Evolutionary conservation across 2,329 filamentous ascomycete genomes (phyloP), one percentile per base, ranked within the genome.

Genomic region (Epichloe gansuensis): DNA sequence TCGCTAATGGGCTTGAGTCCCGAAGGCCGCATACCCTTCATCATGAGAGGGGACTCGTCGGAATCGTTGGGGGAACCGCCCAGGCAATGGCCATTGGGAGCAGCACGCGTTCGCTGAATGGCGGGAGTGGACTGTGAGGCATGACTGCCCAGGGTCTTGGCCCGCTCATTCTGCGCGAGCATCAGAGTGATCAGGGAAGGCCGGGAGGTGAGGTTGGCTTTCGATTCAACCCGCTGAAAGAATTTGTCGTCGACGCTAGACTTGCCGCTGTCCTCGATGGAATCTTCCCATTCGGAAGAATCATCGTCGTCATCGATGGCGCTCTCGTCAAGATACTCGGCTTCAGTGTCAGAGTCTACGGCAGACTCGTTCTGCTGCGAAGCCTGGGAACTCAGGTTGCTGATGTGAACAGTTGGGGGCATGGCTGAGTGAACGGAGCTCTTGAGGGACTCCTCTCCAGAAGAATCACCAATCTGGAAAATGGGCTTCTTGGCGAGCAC

Each of bases 171-270:
- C 63, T 95, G 83, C 12, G 74, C 85, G 65, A 98, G 82, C 76
- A 91, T 85, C 50, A 91, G 82, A 1, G 90, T 96, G 58, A 98
- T 84, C 41, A 97, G 79, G 2, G 91, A 97, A 49, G 86, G 84
- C 47, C 87, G 82, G 1, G 91, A 95, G 2, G 86, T 84, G 27
- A 97, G 75, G 63, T 95, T 88, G 7, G 84, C 81, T 66, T 83
- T 83, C 41, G 90, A 96, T 66, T 95, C 88, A 47, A 97, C 89
- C 8, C 93, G 85, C 67, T 90, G 83, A 76, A 98, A 98, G 60
- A 89, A 75, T 62, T 81, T 83, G 55, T 93, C 85, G 55, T 93
- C 87, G 49, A 89, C 77, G 64, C 87, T 94, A 1, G 87, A 87
- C 59, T 87, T 85, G 53, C 84, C 86, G 64, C 86, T 93, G 59